Base-by-base conservation (phyloP, 108 stramenopile species). In the Tribonema minus region DNA sequence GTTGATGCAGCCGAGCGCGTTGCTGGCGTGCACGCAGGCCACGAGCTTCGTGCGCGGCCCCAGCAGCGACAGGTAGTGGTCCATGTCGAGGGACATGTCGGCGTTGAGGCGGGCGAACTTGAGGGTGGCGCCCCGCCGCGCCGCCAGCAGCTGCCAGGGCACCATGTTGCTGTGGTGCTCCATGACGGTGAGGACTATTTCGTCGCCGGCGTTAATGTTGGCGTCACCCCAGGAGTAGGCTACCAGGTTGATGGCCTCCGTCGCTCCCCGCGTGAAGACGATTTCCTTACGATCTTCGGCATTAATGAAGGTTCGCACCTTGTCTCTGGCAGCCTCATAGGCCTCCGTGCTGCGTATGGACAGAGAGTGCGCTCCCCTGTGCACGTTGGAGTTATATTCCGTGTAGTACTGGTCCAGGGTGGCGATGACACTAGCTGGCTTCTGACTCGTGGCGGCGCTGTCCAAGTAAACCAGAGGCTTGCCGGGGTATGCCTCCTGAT, bases 131-230 rank as follows among this genome's bases (percentile, higher is more conserved):
- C 92, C 90, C 30, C 82, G 91, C 59, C 90, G 69, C 61, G 87
- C 37, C 15, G 90, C 89, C 27, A 92, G 46, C 68, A 95, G 86
- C 86, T 97, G 94, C 96, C 96, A 97, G 12, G 96, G 96, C 1
- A 97, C 92, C 60, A 97, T 84, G 81, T 95, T 95, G 71, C 91
- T 88, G 88, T 95, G 96, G 88, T 97, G 96, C 84, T 97, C 96
- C 71, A 92, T 85, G 67, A 90, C 91, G 3, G 92, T 92, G 25
- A 94, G 85, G 2, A 97, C 70, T 68, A 97, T 91, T 72, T 95
- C 94, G 70, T 95, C 94, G 30, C 92, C 96, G 33, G 66, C 64
- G 20, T 66, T 26, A 6, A 89, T n/a, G 34, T 85, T 81, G 58
- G 85, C 65, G 6, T 85, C 39, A 3, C 83, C 90, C 37, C 88